Percentiles rank a stretch among this genome's conserved stretches.
Evolutionary conservation across 495 filamentous ascomycete genomes (phyloP).

Genomic region (Daldinia grandis): DNA sequence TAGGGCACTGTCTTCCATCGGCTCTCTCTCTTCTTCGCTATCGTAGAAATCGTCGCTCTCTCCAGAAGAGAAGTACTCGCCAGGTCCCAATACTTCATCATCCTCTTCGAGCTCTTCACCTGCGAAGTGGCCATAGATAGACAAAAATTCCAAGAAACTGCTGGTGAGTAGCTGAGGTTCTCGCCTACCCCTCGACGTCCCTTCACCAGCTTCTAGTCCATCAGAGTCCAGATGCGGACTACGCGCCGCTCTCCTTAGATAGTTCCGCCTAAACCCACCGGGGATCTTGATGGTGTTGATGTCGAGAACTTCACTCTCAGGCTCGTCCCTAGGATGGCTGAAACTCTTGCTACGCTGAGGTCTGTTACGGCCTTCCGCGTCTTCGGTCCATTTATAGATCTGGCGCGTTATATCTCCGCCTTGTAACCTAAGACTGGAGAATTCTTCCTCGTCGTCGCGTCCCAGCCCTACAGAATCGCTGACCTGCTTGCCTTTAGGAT

Average conservation of each 20-base stretch:
- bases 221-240: conserved; percentile 62
- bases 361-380: conserved; percentile 68
- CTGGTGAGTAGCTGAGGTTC: conserved; percentile 77
- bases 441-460: conserved; percentile 77
- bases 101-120: conserved; percentile 96
- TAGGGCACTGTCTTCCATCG: conserved; percentile 83
- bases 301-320: conserved; percentile 79
- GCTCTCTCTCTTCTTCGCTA: conserved; percentile 71
- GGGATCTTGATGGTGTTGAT: conserved; percentile 89
- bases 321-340: conserved; percentile 74
- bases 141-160: conserved; percentile 95
- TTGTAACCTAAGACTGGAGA: conserved; percentile 90
- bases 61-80: conserved; percentile 84
- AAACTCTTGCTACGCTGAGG: conserved; percentile 85
- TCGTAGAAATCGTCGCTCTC: conserved; percentile 62
- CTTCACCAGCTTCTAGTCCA: conserved; percentile 53
- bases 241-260: conserved; percentile 71
- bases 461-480: conserved; percentile 55
- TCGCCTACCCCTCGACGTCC: conserved; percentile 47
- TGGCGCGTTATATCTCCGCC: conserved; percentile 93
- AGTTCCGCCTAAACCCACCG: conserved; percentile 92
- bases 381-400: conserved; percentile 94
- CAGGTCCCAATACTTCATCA: conserved; percentile 82
- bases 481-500: conserved; percentile 59
- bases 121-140: conserved; percentile 95